Conservation (phyloP, 2,329 filamentous ascomycete species). For the Bipolaris oryzae region DNA sequence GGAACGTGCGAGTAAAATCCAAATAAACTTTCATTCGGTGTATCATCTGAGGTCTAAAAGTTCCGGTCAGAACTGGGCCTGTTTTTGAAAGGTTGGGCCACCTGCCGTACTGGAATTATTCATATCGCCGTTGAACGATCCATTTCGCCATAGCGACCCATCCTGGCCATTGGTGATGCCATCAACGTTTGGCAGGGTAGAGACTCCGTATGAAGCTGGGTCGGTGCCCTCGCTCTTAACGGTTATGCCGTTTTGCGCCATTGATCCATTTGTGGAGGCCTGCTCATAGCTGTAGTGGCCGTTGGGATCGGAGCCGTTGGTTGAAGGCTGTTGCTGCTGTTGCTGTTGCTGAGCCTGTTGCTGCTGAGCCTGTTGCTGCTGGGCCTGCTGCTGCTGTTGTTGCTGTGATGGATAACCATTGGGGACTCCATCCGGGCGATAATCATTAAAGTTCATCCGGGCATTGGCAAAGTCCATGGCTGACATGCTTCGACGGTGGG, state of each 20-base stretch:
- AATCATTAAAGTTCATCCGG: conserved; percentile 47
- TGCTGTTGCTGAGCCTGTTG: conserved; percentile 9
- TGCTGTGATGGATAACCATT: conserved; percentile 34
- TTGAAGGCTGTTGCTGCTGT: conserved; percentile 8
- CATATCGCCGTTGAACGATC: conserved; percentile 50
- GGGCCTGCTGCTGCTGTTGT: conserved; percentile 22
- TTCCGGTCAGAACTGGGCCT: conserved; percentile 51
- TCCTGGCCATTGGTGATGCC: conserved; percentile 46
- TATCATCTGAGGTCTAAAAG: conserved; percentile 52
- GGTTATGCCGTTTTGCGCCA: conserved; percentile 44
- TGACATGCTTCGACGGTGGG: conserved; percentile 44
- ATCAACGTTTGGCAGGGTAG: conserved; percentile 45
- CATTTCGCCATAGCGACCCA: conserved; percentile 52
- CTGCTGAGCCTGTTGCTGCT: conserved; percentile 6
- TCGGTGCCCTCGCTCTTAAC: conserved; percentile 43
- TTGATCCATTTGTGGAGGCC: conserved; percentile 36
- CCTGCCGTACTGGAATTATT: conserved; percentile 54
- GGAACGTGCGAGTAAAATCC: conserved; percentile 55
- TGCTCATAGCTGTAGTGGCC: conserved; percentile 45
- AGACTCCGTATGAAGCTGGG: conserved; percentile 40
- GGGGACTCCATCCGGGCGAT: conserved; percentile 39
- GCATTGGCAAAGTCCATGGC: conserved; percentile 42
- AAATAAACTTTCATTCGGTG: conserved; percentile 56
- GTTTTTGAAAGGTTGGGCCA: conserved; percentile 52
- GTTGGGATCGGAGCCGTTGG: conserved; percentile 26